Percentiles rank a stretch among this genome's conserved stretches.
These are phyloP conservation scores for Apiospora sp. DNA, from an alignment of 2,329 filamentous ascomycete genomes.

Conservation along the genomic window DNA sequence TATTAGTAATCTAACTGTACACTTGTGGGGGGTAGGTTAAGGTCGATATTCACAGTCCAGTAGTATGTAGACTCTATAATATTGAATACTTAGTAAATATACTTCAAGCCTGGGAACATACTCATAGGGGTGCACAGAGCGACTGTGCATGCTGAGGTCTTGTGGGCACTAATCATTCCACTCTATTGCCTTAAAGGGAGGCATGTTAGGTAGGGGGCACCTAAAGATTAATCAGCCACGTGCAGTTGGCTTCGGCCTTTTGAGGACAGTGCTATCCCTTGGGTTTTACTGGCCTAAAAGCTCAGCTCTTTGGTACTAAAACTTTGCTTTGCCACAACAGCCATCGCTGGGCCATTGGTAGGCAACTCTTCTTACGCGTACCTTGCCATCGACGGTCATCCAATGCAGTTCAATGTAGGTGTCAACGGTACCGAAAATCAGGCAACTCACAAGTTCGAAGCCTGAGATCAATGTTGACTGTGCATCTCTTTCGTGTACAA, in stretches of 20 bases:
- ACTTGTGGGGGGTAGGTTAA: too few relatives aligned
- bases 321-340: not conserved
- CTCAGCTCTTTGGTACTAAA: not conserved
- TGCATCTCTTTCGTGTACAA: not conserved
- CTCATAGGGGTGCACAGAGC: not conserved
- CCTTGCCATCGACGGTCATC: not conserved
- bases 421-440: not conserved
- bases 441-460: not conserved
- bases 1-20: too few relatives aligned
- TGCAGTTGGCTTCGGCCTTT: too few relatives aligned
- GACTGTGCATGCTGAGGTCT: not conserved
- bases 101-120: too few relatives aligned
- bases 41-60: too few relatives aligned
- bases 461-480: not conserved
- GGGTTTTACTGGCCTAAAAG: not conserved
- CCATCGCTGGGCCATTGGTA: not conserved
- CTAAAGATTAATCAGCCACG: too few relatives aligned
- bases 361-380: not conserved
- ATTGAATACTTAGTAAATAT: not conserved
- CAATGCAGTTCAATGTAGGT: not conserved
- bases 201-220: not conserved
- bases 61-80: too few relatives aligned
- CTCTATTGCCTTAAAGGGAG: not conserved
- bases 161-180: not conserved
- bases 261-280: not conserved